Percentiles rank a stretch among this genome's conserved stretches.
These are phyloP conservation scores for Monosporozyma yasuniensis DNA, from an alignment of 805 yeast species.

Conservation along the genomic window DNA sequence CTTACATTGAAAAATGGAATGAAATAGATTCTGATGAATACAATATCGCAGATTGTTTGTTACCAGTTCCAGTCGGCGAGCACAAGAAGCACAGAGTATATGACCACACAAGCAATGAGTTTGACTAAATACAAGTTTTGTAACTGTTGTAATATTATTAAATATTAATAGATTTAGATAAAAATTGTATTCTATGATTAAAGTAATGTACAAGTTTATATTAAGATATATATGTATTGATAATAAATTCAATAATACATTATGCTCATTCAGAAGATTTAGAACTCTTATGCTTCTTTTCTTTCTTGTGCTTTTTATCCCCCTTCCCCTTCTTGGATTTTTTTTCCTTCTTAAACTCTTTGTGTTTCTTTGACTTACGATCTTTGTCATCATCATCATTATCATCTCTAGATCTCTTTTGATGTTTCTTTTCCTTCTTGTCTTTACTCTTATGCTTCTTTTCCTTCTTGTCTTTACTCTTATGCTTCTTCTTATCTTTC, in stretches of 20 bases:
- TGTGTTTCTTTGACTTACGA: slow-evolving; percentile 17
- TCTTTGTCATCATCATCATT: slow-evolving; percentile 6
- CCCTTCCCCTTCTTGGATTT: slow-evolving; percentile 25
- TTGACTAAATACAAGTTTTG: neutral
- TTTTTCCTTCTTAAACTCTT: slow-evolving; percentile 18
- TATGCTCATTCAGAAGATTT: neutral
- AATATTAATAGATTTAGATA: neutral
- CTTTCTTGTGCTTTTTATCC: slow-evolving; percentile 4
- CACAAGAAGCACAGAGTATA: neutral
- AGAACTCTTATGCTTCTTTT: neutral
- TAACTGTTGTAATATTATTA: neutral
- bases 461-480: slow-evolving; percentile 6
- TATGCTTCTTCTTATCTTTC: slow-evolving; percentile 9
- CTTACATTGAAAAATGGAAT: neutral
- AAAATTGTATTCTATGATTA: neutral
- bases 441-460: slow-evolving; percentile 9
- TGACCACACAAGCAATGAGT: neutral
- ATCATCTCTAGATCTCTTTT: slow-evolving; percentile 17
- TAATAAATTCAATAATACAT: neutral
- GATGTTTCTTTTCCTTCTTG: slow-evolving; percentile 16
- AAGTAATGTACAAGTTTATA: neutral
- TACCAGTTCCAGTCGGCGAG: neutral
- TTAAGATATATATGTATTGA: neutral
- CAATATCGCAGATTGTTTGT: slow-evolving; percentile 13
- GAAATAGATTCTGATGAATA: slow-evolving; percentile 5